phyloP scores from a whole-genome alignment of 2,329 filamentous ascomycete genomes.

The Sporothrix pallida region DNA sequence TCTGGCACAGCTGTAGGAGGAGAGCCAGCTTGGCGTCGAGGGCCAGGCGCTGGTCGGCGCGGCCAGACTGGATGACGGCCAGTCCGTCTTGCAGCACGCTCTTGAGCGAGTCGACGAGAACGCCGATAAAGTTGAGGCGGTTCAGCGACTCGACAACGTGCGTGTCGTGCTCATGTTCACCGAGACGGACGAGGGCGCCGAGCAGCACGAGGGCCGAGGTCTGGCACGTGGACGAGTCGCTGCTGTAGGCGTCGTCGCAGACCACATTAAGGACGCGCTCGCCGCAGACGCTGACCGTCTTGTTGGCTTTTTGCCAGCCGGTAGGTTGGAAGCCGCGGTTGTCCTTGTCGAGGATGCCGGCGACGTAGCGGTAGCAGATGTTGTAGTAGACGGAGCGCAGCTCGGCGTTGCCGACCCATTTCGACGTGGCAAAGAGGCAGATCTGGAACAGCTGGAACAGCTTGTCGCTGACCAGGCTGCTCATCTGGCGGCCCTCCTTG shows the following conservation, averaged over 20 bases:
- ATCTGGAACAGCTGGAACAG: constrained; percentile 90
- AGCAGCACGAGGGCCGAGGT: constrained; percentile 87
- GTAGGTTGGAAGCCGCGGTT: constrained; percentile 53
- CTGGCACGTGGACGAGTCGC: constrained; percentile 77
- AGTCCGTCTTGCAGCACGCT: constrained; percentile 75
- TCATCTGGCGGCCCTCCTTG: constrained; percentile 54
- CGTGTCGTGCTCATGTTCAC: constrained; percentile 71
- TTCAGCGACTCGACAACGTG: constrained; percentile 80
- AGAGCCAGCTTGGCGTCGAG: constrained; percentile 78
- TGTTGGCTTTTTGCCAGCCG: constrained; percentile 68
- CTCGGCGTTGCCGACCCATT: constrained; percentile 70
- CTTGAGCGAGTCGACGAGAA: constrained; percentile 87
- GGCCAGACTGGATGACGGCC: constrained; percentile 48
- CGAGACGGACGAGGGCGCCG: constrained; percentile 75
- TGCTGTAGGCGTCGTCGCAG: constrained; percentile 91
- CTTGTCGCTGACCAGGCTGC: constrained; percentile 84
- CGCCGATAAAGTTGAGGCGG: constrained; percentile 86
- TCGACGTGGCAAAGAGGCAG: constrained; percentile 78
- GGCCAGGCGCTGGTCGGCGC: constrained; percentile 56
- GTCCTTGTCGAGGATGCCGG: constrained; percentile 64
- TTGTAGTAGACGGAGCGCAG: constrained; percentile 87
- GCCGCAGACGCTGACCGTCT: constrained; percentile 70
- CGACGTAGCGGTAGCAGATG: constrained; percentile 86
- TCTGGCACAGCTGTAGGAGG: constrained; percentile 82
- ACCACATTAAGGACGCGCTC: constrained; percentile 82